Conservation (phyloP, 1,284 basidiomycete species). For the Ustilago tritici region DNA sequence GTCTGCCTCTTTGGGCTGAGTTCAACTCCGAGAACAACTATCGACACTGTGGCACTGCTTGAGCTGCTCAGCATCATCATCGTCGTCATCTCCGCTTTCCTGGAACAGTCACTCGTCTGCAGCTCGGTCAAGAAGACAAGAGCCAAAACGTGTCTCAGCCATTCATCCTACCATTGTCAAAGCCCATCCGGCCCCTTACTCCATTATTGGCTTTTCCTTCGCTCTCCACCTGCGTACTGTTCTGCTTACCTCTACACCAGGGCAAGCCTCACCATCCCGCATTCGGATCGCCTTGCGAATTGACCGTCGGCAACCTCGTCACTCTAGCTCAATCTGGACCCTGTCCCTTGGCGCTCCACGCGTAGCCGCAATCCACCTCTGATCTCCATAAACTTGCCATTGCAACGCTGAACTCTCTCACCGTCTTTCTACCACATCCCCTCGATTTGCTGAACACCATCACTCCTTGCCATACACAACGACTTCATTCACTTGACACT, state of each 20-base stretch:
- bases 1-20: background rate
- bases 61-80: slow-evolving; percentile 3
- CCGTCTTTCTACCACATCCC: background rate
- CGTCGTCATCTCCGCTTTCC: background rate
- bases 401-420: background rate
- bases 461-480: background rate
- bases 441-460: background rate
- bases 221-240: background rate
- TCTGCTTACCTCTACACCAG: background rate
- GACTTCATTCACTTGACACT: background rate
- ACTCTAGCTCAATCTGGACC: background rate
- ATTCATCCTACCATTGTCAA: background rate
- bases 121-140: background rate
- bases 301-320: slow-evolving; percentile 1
- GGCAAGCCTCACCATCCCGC: background rate
- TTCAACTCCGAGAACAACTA: slow-evolving; percentile 10
- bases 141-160: background rate
- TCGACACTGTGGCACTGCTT: background rate
- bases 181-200: background rate
- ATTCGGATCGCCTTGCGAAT: background rate
- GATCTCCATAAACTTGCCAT: background rate
- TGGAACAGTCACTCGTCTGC: background rate
- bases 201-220: background rate
- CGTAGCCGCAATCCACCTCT: background rate
- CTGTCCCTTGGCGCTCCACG: background rate